These are phyloP conservation scores for Russula compacta DNA, from an alignment of 768 basidiomycete genomes.

Conservation along the genomic window DNA sequence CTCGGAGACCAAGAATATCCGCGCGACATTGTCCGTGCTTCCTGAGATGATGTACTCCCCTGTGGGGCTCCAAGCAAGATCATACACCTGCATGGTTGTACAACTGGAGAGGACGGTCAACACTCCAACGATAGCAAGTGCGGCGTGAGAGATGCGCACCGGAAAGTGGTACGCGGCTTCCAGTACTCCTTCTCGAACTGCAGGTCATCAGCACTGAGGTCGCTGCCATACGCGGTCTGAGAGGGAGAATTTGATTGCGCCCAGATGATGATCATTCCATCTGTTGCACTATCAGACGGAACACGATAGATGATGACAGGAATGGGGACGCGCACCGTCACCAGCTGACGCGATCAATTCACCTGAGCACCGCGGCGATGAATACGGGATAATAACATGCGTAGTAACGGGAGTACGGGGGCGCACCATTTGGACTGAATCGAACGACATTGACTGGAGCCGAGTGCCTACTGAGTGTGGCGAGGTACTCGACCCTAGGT, in stretches of 20 bases:
- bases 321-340: slow-evolving; percentile 57
- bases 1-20: slow-evolving; percentile 68
- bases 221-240: slow-evolving; percentile 70
- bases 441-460: slow-evolving; percentile 94
- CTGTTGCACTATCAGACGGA: slow-evolving; percentile 33
- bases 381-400: slow-evolving; percentile 2
- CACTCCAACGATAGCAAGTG: not conserved
- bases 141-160: slow-evolving; percentile 37
- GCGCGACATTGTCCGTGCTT: slow-evolving; percentile 90
- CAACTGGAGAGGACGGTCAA: slow-evolving; percentile 40
- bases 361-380: slow-evolving; percentile 35
- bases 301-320: slow-evolving; percentile 1
- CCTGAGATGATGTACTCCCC: slow-evolving; percentile 94
- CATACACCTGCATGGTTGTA: slow-evolving; percentile 94
- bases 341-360: slow-evolving; percentile 94
- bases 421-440: slow-evolving; percentile 86
- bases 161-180: slow-evolving; percentile 80
- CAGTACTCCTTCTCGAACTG: slow-evolving; percentile 93
- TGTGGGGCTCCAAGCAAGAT: slow-evolving; percentile 93
- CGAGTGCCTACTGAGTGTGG: slow-evolving; percentile 87
- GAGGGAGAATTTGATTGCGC: slow-evolving; percentile 69
- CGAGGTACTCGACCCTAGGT: slow-evolving; percentile 93
- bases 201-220: slow-evolving; percentile 65
- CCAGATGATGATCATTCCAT: slow-evolving; percentile 98
- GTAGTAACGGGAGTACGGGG: not conserved